These are phyloP conservation scores for Silene uniflora DNA, from an alignment of 148 eudicot species.

Conservation along the genomic window DNA sequence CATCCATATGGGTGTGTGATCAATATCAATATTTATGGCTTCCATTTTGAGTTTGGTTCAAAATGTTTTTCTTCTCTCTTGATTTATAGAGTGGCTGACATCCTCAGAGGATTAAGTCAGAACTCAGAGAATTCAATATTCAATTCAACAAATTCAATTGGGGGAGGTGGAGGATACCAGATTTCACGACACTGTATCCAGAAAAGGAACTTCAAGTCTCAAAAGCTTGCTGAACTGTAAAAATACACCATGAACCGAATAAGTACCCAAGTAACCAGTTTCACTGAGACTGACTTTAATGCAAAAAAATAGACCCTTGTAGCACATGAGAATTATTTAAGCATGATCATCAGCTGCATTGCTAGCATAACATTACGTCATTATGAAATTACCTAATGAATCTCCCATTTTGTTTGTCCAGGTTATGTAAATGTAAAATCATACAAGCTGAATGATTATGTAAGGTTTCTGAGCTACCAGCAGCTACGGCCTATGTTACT, in stretches of 20 bases:
- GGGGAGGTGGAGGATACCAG: slow-evolving; percentile 22
- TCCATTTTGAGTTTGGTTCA: neutral
- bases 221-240: slow-evolving; percentile 76
- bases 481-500: neutral
- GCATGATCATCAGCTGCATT: slow-evolving; percentile 5
- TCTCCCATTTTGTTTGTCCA: neutral
- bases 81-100: neutral
- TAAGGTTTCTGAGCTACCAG: neutral
- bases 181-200: slow-evolving; percentile 29
- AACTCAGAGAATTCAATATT: neutral
- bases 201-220: slow-evolving; percentile 54
- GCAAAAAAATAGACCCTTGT: neutral
- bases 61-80: neutral
- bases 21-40: neutral
- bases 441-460: neutral
- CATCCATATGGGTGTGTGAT: neutral
- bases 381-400: neutral
- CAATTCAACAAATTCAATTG: neutral
- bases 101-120: neutral
- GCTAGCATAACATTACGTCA: neutral
- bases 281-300: neutral
- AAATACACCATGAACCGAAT: slow-evolving; percentile 13
- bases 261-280: neutral
- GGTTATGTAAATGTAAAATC: neutral
- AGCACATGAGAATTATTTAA: slow-evolving; percentile 11